These are phyloP conservation scores for Cinnamomum micranthum DNA, from an alignment of 164 flowering plant genomes.

Conservation along the genomic window DNA sequence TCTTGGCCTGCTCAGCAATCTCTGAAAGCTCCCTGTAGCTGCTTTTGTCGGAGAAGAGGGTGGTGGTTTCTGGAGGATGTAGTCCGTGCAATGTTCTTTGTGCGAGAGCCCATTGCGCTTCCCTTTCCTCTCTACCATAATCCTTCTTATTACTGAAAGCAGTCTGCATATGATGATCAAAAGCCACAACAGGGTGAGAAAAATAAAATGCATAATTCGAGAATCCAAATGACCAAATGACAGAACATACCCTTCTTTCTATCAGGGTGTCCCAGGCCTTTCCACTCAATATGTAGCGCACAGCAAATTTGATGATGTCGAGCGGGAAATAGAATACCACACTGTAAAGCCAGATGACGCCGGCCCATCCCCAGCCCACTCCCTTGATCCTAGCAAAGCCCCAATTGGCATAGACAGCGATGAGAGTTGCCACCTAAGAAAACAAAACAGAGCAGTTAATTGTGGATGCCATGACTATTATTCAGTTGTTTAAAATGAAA, in stretches of 20 bases:
- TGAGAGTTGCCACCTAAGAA: slow-evolving; percentile 74
- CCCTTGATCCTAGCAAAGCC: slow-evolving; percentile 80
- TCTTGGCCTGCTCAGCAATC: slow-evolving; percentile 97
- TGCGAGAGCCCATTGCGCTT: slow-evolving; percentile 98
- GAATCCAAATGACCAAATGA: background rate
- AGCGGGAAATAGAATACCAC: slow-evolving; percentile 80
- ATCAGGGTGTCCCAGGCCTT: slow-evolving; percentile 85
- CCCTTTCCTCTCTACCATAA: slow-evolving; percentile 90
- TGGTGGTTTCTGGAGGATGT: slow-evolving; percentile 64
- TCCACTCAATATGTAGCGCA: slow-evolving; percentile 78
- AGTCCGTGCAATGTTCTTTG: slow-evolving; percentile 96
- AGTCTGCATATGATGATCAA: slow-evolving; percentile 43
- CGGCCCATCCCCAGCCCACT: slow-evolving; percentile 99
- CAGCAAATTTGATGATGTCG: slow-evolving; percentile 69
- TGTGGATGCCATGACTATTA: background rate
- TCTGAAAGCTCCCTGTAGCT: slow-evolving; percentile 93
- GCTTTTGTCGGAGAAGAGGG: slow-evolving; percentile 72
- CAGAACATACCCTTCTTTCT: slow-evolving; percentile 63
- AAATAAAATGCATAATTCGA: no score
- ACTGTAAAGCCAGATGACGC: slow-evolving; percentile 89
- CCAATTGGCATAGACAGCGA: slow-evolving; percentile 97
- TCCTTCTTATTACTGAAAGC: slow-evolving; percentile 97
- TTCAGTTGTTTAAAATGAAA: no score
- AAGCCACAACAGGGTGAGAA: background rate
- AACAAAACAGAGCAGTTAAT: no score